phyloP scores from a whole-genome alignment of 2,329 filamentous ascomycete genomes.

The Aspergillus sp. region DNA sequence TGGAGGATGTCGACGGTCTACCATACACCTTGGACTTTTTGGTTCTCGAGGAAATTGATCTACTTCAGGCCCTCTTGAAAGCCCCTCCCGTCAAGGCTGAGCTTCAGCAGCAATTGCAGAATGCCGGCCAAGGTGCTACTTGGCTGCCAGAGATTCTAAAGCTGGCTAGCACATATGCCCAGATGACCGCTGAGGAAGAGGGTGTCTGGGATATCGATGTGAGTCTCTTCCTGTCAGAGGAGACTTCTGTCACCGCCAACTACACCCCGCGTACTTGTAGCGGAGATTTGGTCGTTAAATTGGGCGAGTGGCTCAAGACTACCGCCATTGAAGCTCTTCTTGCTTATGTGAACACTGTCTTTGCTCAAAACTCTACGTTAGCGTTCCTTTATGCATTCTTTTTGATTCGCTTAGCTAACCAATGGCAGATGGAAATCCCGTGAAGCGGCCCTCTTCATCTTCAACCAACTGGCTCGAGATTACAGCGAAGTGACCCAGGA shows the following conservation, averaged over 20 bases:
- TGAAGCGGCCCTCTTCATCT: constrained; percentile 74
- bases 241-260: constrained; percentile 88
- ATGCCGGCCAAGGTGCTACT: constrained; percentile 52
- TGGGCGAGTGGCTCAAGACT: constrained; percentile 78
- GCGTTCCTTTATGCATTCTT: constrained; percentile 6
- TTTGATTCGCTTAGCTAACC: not conserved
- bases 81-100: constrained; percentile 83
- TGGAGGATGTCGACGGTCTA: constrained; percentile 85
- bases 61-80: constrained; percentile 82
- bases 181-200: constrained; percentile 87
- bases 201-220: constrained; percentile 95
- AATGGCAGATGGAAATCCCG: constrained; percentile 54
- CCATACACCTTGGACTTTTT: constrained; percentile 92
- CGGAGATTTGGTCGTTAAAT: constrained; percentile 83
- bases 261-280: constrained; percentile 92
- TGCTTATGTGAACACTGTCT: constrained; percentile 65
- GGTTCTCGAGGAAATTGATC: constrained; percentile 87
- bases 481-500: constrained; percentile 68
- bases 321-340: constrained; percentile 71
- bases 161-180: constrained; percentile 73
- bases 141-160: constrained; percentile 88
- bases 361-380: constrained; percentile 43
- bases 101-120: constrained; percentile 67
- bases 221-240: constrained; percentile 89
- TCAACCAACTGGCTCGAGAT: constrained; percentile 76